Evolutionary conservation across 106 monocot genomes (phyloP).

Genomic region (Iris macrosiphon): DNA sequence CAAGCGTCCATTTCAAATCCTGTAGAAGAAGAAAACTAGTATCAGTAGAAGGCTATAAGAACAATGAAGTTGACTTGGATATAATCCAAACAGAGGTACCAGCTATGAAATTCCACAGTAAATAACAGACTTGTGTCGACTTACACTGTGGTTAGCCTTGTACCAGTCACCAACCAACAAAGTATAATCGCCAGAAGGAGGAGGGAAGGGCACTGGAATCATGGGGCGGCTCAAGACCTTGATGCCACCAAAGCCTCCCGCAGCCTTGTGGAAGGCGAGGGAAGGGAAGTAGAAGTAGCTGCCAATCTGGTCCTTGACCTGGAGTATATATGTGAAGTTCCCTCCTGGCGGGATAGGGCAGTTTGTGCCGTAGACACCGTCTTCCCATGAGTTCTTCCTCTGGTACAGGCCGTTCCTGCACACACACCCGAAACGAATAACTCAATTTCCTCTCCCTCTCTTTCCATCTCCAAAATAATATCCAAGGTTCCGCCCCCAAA

Average conservation of each 20-base stretch:
- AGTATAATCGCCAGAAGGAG: constrained; percentile 41
- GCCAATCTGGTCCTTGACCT: constrained; percentile 56
- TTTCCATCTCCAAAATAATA: no score
- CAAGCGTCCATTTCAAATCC: constrained; percentile 32
- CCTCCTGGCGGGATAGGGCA: constrained; percentile 45
- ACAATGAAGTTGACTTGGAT: neutral
- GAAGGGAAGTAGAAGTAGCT: constrained; percentile 64
- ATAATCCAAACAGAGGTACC: neutral
- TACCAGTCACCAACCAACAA: constrained; percentile 51
- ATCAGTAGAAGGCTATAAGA: no score
- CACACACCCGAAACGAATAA: no score
- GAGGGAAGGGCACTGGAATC: constrained; percentile 44
- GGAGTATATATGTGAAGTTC: constrained; percentile 40
- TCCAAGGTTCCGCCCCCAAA: no score
- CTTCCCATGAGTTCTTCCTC: constrained; percentile 50
- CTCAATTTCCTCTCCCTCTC: no score
- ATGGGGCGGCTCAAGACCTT: constrained; percentile 29
- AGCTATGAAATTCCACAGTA: neutral
- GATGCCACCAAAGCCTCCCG: constrained; percentile 45
- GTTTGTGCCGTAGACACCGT: constrained; percentile 48
- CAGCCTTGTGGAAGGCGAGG: constrained; percentile 54
- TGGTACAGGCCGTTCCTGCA: constrained; percentile 49
- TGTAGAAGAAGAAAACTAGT: constrained; percentile 6
- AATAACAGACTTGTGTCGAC: neutral
- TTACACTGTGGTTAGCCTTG: constrained; percentile 51